phyloP scores from a whole-genome alignment of 1,284 basidiomycete species.

The Neolentinus lepideus region DNA sequence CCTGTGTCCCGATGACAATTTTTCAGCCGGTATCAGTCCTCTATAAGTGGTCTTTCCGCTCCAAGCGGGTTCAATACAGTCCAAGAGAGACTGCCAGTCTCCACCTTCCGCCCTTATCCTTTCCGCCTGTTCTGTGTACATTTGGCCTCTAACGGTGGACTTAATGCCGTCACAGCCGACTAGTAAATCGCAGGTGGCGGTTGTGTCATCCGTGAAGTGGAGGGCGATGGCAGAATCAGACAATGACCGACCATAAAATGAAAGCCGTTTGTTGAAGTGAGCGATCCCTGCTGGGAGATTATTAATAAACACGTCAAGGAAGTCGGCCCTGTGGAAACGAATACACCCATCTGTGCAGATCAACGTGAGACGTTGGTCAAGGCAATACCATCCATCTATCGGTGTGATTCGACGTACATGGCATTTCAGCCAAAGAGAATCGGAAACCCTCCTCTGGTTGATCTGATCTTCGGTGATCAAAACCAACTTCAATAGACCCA shows the following conservation, averaged over 20 bases:
- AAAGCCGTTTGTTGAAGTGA: constrained; percentile 34
- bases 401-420: constrained; percentile 22
- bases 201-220: constrained; percentile 31
- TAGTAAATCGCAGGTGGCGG: constrained; percentile 34
- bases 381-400: background rate
- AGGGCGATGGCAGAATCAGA: constrained; percentile 14
- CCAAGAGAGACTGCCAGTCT: constrained; percentile 7
- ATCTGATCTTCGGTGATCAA: constrained; percentile 37
- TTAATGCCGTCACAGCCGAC: constrained; percentile 46
- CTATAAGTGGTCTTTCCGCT: constrained; percentile 29
- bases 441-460: constrained; percentile 27
- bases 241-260: constrained; percentile 20
- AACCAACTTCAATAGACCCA: constrained; percentile 32
- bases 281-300: constrained; percentile 31
- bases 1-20: constrained; percentile 13
- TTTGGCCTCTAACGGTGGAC: constrained; percentile 34
- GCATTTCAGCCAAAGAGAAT: constrained; percentile 29
- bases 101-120: background rate
- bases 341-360: constrained; percentile 29
- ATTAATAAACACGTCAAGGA: constrained; percentile 35
- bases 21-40: constrained; percentile 24
- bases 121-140: constrained; percentile 20
- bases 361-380: background rate
- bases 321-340: constrained; percentile 40
- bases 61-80: constrained; percentile 26